phyloP scores from a whole-genome alignment of 257 asterid species.

The Scutellaria minor region DNA sequence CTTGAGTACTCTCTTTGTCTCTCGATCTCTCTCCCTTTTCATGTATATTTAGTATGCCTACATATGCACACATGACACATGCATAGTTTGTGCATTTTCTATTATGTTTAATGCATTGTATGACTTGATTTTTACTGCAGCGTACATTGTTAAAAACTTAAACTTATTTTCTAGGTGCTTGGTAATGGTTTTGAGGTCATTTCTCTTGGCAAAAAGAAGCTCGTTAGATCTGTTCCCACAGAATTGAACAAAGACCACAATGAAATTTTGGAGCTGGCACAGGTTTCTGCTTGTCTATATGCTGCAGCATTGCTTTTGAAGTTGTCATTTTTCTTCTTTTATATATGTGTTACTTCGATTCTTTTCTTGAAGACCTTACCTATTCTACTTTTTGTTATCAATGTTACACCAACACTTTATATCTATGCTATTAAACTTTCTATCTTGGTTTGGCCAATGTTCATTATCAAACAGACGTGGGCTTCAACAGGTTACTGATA shows the following conservation, averaged over 20 bases:
- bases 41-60: too few species aligned
- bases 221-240: slow-evolving; percentile 96
- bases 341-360: neutral
- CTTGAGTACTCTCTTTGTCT: neutral
- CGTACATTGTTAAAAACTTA: neutral
- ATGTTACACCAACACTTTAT: neutral
- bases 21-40: neutral
- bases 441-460: neutral
- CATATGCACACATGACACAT: neutral
- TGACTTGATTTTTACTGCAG: slow-evolving; percentile 14
- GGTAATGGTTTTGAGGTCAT: slow-evolving; percentile 98
- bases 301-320: slow-evolving; percentile 19
- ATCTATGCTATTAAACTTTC: too few species aligned
- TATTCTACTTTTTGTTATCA: neutral
- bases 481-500: too few species aligned
- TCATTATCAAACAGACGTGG: neutral
- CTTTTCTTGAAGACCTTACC: slow-evolving; percentile 16
- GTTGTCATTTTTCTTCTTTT: neutral
- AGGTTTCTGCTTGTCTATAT: slow-evolving; percentile 54
- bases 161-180: slow-evolving; percentile 62
- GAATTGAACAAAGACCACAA: slow-evolving; percentile 97
- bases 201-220: slow-evolving; percentile 86
- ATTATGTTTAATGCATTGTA: neutral
- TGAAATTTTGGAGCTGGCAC: slow-evolving; percentile 94
- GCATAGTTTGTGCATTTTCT: neutral